Base-by-base conservation (phyloP, 441 rosid species). In the Adansonia rubrostipa region DNA sequence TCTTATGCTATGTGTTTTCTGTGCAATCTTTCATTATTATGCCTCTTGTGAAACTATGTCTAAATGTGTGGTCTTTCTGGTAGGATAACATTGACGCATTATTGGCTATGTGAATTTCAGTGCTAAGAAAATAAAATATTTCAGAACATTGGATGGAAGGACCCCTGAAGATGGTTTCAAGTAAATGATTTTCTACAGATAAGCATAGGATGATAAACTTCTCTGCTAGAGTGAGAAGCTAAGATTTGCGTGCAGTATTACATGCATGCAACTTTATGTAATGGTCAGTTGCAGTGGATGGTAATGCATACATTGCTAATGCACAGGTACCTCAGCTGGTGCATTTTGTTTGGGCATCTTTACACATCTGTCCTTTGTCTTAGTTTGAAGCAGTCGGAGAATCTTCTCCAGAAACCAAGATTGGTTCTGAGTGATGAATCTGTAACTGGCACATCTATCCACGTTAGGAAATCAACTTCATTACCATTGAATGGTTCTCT, bases 241-340 rank as follows among this genome's bases (percentile, higher is more conserved):
- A 64, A 82, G 62, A 75, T 71, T 65, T 67, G 7, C 19, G 36
- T 66, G 76, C 71, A 56, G 78, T 73, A 57, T 45, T 76, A 48
- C 57, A 4, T 65, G 71, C 64, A n/a, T 56, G 76, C 42, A 47
- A 79, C 60, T 74, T 79, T 74, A 45, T 36, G 57, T 61, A 67
- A 73, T 62, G 72, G 58, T 73, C 68, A 69, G 83, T 78, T 48
- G 54, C 73, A 47, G 84, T 58, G 50, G 78, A 74, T 64, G 81
- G 82, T 71, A 73, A 86, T 84, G 92, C 88, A 78, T 83, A 80
- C 70, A 64, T 85, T 78, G 79, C 83, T 79, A 80, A 79, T 88
- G 93, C 88, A 79, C 68, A 72, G 84, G 70, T 76, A 72, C 76
- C 80, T 90, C 71, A 79, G 76, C 76, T 88, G 86, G 87, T 83